Percentiles rank a stretch among this genome's conserved stretches.
These are phyloP conservation scores for Spiraea crenata DNA, from an alignment of 331 rosid genomes.

Conservation along the genomic window DNA sequence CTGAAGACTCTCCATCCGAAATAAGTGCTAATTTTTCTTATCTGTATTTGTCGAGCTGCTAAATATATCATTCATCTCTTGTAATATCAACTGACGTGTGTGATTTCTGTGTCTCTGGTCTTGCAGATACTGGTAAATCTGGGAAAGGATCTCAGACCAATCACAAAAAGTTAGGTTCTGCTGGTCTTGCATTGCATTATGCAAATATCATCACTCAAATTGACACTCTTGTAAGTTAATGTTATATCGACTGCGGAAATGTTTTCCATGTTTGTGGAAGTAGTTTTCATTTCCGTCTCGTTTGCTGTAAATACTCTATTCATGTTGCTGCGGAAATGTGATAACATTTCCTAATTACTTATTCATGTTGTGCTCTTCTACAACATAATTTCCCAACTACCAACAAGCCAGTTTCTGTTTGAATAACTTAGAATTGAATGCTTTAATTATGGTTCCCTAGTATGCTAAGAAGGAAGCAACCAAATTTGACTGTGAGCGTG, in stretches of 20 bases:
- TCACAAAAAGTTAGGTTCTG: conserved; percentile 74
- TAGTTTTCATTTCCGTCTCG: not conserved
- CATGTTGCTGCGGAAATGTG: not conserved
- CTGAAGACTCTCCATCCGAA: not conserved
- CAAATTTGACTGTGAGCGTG: not conserved
- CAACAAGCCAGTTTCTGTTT: not conserved
- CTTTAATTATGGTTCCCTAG: not conserved
- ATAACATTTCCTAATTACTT: not conserved
- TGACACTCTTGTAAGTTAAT: conserved; percentile 81
- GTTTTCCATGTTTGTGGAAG: conserved; percentile 4
- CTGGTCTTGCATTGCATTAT: conserved; percentile 98
- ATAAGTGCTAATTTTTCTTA: not conserved
- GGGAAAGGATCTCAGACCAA: conserved; percentile 50
- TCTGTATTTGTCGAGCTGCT: not conserved
- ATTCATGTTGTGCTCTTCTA: not conserved
- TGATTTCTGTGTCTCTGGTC: conserved; percentile 22
- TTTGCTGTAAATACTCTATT: not conserved
- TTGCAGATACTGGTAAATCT: conserved; percentile 61
- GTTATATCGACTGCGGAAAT: conserved; percentile 12
- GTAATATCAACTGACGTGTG: not conserved
- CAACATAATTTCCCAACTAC: not conserved
- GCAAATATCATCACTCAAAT: conserved; percentile 89
- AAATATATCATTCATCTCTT: not conserved
- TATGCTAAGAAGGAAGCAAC: not conserved
- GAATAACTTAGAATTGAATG: not conserved